These are phyloP conservation scores for Aureobasidium leucospermi DNA, from an alignment of 2,329 filamentous ascomycete genomes.

Conservation along the genomic window DNA sequence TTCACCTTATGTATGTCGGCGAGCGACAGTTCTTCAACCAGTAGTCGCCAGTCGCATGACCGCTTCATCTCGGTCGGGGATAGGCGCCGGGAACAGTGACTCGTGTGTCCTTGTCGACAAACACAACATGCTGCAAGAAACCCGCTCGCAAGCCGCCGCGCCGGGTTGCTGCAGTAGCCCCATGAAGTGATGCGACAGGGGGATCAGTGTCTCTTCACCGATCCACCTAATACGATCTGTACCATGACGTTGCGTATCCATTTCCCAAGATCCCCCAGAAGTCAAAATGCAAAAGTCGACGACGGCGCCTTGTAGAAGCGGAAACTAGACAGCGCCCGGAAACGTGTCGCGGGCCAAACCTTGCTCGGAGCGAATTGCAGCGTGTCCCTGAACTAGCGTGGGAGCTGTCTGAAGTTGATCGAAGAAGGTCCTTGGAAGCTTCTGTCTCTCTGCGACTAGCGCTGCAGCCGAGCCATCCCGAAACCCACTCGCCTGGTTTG, in stretches of 20 bases:
- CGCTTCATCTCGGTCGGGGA: background rate
- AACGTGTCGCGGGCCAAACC: conserved; percentile 6
- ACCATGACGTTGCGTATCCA: conserved; percentile 11
- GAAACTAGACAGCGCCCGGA: conserved; percentile 1
- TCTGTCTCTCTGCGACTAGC: conserved; percentile 11
- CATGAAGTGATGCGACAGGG: conserved; percentile 2
- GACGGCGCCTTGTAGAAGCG: background rate
- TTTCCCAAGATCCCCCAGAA: conserved; percentile 12
- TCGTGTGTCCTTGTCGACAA: background rate
- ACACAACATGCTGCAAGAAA: background rate
- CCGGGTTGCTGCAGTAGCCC: conserved; percentile 1
- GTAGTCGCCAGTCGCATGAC: background rate
- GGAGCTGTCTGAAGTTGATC: conserved; percentile 8
- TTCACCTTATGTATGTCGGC: background rate
- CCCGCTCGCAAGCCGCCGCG: conserved; percentile 1
- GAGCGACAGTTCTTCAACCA: background rate
- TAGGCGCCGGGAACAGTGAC: background rate
- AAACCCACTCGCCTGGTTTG: conserved; percentile 13
- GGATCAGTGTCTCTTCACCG: background rate
- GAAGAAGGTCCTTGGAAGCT: conserved; percentile 14
- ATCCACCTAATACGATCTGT: background rate
- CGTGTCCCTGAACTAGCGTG: conserved; percentile 9
- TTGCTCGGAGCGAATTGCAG: conserved; percentile 1
- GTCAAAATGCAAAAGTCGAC: conserved; percentile 5
- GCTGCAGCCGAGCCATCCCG: conserved; percentile 9